A percentile compares a stretch with the other conserved stretches of the same genome.
These are phyloP conservation scores for Backusella tarrabulga DNA, from an alignment of 192 early-diverging fungal genomes.

Conservation along the genomic window DNA sequence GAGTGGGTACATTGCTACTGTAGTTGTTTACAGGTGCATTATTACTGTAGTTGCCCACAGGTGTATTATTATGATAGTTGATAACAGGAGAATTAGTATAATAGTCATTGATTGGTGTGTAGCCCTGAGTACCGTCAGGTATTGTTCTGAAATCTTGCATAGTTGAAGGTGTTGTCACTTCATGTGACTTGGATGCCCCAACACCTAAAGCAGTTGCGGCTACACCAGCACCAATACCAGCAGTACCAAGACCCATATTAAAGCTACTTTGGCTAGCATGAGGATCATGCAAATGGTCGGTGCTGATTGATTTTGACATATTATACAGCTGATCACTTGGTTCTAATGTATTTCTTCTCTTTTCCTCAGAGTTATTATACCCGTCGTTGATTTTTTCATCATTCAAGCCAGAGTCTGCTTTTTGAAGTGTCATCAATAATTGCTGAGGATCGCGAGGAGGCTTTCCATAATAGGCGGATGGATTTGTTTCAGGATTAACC, in stretches of 20 bases:
- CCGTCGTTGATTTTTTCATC: background rate
- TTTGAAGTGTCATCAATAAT: slow-evolving; percentile 16
- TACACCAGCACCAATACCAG: background rate
- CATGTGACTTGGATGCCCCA: background rate
- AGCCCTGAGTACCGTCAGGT: background rate
- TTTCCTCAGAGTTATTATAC: background rate
- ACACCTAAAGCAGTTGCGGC: background rate
- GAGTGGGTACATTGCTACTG: background rate
- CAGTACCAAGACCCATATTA: slow-evolving; percentile 3
- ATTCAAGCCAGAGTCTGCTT: slow-evolving; percentile 5
- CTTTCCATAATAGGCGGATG: slow-evolving; percentile 31
- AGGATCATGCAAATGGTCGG: background rate
- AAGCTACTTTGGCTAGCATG: background rate
- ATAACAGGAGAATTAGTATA: background rate
- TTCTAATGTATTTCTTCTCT: background rate
- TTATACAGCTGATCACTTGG: slow-evolving; percentile 3
- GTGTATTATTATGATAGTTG: background rate
- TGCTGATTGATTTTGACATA: slow-evolving; percentile 9
- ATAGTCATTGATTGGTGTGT: background rate
- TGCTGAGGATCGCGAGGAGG: slow-evolving; percentile 33
- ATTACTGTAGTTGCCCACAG: background rate
- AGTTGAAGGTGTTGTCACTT: background rate
- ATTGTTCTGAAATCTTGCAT: background rate
- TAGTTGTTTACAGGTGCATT: background rate
- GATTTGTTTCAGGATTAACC: slow-evolving; percentile 3